phyloP scores from a whole-genome alignment of 2,329 filamentous ascomycete genomes.

The Apiospora sp. region DNA sequence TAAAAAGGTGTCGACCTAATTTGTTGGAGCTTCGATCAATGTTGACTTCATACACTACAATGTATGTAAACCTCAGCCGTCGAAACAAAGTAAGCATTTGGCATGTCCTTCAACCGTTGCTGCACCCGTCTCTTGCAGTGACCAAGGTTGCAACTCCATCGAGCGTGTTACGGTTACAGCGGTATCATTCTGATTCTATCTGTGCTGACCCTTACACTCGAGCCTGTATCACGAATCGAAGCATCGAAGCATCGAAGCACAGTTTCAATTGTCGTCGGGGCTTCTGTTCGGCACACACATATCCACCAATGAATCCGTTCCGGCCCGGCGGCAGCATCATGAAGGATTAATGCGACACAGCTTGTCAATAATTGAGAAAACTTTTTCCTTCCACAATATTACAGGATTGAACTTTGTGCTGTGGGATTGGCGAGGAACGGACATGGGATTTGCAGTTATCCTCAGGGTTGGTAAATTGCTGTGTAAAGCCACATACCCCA shows the following conservation, averaged over 20 bases:
- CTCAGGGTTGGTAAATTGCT: conserved; percentile 24
- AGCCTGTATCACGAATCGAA: not conserved
- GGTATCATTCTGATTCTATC: not conserved
- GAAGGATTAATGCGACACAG: not conserved
- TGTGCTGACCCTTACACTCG: not conserved
- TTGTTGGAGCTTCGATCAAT: not conserved
- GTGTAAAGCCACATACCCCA: conserved; percentile 20
- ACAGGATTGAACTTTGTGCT: conserved; percentile 1
- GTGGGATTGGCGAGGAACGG: conserved; percentile 1
- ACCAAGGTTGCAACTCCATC: not conserved
- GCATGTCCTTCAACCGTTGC: not conserved
- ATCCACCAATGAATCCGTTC: not conserved
- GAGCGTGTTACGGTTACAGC: not conserved
- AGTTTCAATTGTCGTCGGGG: not conserved
- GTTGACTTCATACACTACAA: not conserved
- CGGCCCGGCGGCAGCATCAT: conserved; percentile 4
- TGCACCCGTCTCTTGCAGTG: not conserved
- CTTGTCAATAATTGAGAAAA: conserved; percentile 17
- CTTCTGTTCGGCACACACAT: not conserved
- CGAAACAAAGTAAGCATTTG: not conserved
- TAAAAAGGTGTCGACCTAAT: conserved; percentile 16
- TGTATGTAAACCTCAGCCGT: not conserved
- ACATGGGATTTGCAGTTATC: conserved; percentile 17
- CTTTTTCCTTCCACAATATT: conserved; percentile 4
- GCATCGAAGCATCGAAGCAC: not conserved